phyloP scores from a whole-genome alignment of 2,329 filamentous ascomycete species.

The Xylaria sp. region DNA sequence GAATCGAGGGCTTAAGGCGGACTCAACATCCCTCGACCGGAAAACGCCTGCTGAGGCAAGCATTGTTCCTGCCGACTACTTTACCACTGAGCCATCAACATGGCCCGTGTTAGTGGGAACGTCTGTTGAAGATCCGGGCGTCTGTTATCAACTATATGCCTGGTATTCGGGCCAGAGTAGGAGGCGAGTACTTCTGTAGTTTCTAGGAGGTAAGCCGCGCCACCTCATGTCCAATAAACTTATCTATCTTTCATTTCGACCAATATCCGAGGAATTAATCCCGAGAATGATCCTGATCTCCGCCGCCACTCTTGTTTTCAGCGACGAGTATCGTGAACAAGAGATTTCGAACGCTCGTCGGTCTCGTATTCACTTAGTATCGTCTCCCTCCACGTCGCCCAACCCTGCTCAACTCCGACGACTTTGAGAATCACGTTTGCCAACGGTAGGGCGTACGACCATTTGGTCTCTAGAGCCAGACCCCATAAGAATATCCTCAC shows the following conservation, averaged over 20 bases:
- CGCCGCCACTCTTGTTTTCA: constrained; percentile 10
- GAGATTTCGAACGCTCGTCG: constrained; percentile 24
- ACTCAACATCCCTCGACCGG: constrained; percentile 1
- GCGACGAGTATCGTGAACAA: constrained; percentile 16
- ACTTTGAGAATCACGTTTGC: constrained; percentile 36
- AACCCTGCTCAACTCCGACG: constrained; percentile 29
- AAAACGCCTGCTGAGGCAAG: neutral
- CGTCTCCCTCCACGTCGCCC: constrained; percentile 28
- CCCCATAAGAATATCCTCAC: constrained; percentile 39
- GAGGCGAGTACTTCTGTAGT: too few species aligned
- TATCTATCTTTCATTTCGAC: neutral
- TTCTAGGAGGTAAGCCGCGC: too few species aligned
- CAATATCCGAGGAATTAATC: neutral
- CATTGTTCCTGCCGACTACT: neutral
- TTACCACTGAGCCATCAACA: neutral
- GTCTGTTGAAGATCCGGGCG: neutral
- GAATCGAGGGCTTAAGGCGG: neutral
- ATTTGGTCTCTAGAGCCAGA: constrained; percentile 34
- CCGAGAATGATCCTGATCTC: neutral
- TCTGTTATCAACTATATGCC: neutral
- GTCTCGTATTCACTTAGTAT: constrained; percentile 20
- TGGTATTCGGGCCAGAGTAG: neutral
- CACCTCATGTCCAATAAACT: too few species aligned
- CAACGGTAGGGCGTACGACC: constrained; percentile 35
- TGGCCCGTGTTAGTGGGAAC: neutral